These are phyloP conservation scores for Solanum dulcamara DNA, from an alignment of 257 asterid species.

Conservation along the genomic window DNA sequence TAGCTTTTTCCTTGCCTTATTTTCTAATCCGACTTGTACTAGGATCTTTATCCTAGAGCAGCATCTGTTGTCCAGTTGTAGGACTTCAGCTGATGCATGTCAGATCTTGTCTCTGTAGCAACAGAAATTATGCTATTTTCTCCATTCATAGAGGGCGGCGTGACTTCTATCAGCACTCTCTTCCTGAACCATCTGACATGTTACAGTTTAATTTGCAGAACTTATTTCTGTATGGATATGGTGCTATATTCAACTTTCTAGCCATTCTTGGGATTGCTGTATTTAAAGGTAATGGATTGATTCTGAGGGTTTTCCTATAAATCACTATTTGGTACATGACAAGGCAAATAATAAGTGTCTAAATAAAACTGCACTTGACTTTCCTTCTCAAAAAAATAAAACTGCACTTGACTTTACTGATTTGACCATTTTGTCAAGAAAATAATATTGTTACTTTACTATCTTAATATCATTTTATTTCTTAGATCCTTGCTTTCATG, in stretches of 20 bases:
- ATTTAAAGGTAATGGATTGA: conserved; percentile 47
- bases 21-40: neutral
- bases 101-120: neutral
- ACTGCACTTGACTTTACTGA: neutral
- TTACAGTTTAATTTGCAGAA: conserved; percentile 43
- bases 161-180: neutral
- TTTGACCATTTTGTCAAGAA: neutral
- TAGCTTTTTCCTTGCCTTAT: neutral
- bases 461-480: neutral
- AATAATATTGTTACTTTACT: neutral
- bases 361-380: neutral
- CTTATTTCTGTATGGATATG: conserved; percentile 90
- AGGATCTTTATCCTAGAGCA: neutral
- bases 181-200: neutral
- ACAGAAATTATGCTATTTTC: neutral
- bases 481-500: neutral
- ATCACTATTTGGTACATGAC: neutral
- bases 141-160: neutral
- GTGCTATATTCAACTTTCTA: conserved; percentile 93
- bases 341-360: neutral
- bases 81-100: neutral
- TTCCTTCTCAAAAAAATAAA: neutral
- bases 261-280: conserved; percentile 67
- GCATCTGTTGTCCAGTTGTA: neutral
- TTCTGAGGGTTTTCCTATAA: neutral